Percentiles rank a stretch among this genome's conserved stretches.
Conservation (phyloP, 768 basidiomycete species). For the Hericium rajendrae region DNA sequence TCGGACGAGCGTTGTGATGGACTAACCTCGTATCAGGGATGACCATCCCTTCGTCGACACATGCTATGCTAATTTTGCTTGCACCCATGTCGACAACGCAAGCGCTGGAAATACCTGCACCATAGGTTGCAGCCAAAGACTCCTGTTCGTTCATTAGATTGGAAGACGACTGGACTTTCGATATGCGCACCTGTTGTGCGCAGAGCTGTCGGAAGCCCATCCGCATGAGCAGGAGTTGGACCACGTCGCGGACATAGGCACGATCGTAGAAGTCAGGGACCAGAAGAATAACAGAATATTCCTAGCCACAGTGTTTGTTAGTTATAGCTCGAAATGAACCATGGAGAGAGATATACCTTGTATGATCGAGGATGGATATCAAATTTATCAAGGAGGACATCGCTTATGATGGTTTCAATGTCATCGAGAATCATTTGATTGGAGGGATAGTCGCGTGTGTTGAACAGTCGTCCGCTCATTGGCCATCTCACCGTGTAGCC, state of each 20-base stretch:
- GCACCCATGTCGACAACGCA: slow-evolving; percentile 97
- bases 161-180: neutral
- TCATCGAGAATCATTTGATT: slow-evolving; percentile 67
- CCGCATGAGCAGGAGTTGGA: slow-evolving; percentile 57
- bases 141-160: slow-evolving; percentile 41
- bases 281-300: slow-evolving; percentile 79
- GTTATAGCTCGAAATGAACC: neutral
- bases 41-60: slow-evolving; percentile 90
- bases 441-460: slow-evolving; percentile 67
- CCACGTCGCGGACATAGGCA: slow-evolving; percentile 69
- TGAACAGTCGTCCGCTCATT: slow-evolving; percentile 73
- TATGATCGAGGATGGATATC: slow-evolving; percentile 43
- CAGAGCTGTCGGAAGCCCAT: slow-evolving; percentile 94
- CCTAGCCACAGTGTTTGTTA: slow-evolving; percentile 33
- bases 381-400: slow-evolving; percentile 44
- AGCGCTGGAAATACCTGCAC: slow-evolving; percentile 88
- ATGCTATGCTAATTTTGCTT: slow-evolving; percentile 72
- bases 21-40: slow-evolving; percentile 76
- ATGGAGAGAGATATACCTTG: slow-evolving; percentile 36
- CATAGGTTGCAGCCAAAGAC: slow-evolving; percentile 87
- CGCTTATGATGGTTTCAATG: slow-evolving; percentile 56
- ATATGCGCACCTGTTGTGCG: slow-evolving; percentile 66
- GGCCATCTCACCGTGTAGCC: slow-evolving; percentile 79
- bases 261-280: slow-evolving; percentile 90
- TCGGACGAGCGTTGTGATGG: neutral